Evolutionary conservation across 2,329 filamentous ascomycete genomes (phyloP).

Genomic region (Talaromyces sp.): DNA sequence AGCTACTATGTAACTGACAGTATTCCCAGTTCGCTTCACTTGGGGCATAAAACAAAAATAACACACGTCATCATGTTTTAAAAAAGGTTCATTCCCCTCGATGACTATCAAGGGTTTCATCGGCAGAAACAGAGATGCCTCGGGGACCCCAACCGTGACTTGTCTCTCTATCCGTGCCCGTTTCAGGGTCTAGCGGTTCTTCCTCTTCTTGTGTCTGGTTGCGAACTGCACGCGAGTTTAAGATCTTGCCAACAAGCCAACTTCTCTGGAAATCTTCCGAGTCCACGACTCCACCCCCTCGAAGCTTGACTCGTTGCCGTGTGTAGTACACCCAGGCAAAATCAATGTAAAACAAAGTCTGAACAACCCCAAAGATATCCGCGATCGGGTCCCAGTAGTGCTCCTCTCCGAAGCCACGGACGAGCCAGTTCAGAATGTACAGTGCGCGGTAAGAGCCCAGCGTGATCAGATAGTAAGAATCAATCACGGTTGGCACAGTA

Average conservation of each 20-base stretch:
- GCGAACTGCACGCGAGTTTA: slow-evolving; percentile 47
- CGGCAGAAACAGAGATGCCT: slow-evolving; percentile 56
- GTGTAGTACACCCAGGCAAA: slow-evolving; percentile 98
- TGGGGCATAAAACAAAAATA: not conserved
- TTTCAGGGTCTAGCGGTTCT: slow-evolving; percentile 28
- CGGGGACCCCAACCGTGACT: slow-evolving; percentile 51
- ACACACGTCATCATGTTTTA: not conserved
- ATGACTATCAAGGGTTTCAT: slow-evolving; percentile 41
- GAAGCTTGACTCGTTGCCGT: slow-evolving; percentile 86
- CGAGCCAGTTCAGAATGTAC: slow-evolving; percentile 90
- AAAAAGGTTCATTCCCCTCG: not conserved
- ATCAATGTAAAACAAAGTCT: slow-evolving; percentile 85
- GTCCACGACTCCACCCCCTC: slow-evolving; percentile 81
- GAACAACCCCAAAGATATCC: slow-evolving; percentile 79
- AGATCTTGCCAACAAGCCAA: slow-evolving; percentile 75
- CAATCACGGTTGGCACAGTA: slow-evolving; percentile 91
- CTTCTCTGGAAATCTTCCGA: slow-evolving; percentile 80
- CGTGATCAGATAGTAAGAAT: slow-evolving; percentile 89
- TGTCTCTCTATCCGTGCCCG: slow-evolving; percentile 21
- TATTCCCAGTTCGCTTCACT: not conserved
- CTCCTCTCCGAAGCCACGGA: slow-evolving; percentile 57
- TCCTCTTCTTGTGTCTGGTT: slow-evolving; percentile 23
- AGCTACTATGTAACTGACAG: too few species aligned
- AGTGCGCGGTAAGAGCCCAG: slow-evolving; percentile 82
- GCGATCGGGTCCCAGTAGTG: slow-evolving; percentile 63